Evolutionary conservation across 1,139 yeast genomes (phyloP), one percentile per base, ranked within the genome.

Genomic region (Waltiozyma sp.): DNA sequence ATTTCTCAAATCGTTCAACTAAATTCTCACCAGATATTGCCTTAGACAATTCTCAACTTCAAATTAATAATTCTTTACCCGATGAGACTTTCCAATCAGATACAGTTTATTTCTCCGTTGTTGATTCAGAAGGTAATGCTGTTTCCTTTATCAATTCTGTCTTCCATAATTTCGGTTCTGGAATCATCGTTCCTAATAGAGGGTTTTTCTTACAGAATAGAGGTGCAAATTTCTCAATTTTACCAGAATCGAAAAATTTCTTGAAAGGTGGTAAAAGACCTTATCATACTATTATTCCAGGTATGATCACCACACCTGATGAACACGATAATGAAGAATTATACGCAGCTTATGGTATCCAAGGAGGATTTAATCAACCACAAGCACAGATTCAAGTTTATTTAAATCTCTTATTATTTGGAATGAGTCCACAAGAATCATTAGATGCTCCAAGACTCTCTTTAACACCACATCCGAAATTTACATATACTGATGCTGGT

Each of bases 331-430:
- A 50, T 23, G 68, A 65, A 36, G 67, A 65, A 7, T 63, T 85
- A 24, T 80, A 71, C 57, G 89, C 89, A 0, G 66, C 83, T 3
- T 82, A 75, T 54, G 95, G 94, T 31, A 85, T 83, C 51, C 85
- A 84, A 89, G 95, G 95, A 19, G 95, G 91, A 0, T 85, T 78
- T 63, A 84, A 81, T 67, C 95, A 85, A 58, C 94, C 94, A 2
- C 87, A 82, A 50, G 89, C 91, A 2, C 95, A 85, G 53, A 79
- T 85, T 3, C 91, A 84, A 56, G 89, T 83, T 43, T 80, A 77
- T 33, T 60, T 82, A 48, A 85, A 85, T 58, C 60, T 85, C 67
- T 56, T 73, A 2, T 57, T 79, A 13, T 85, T 80, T 59, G 77
- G 78, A 0, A 63, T 80, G 58, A 72, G 77, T 43, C 86, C 93